Evolutionary conservation across 192 early-diverging fungal genomes (phyloP), one percentile per base, ranked within the genome.

Genomic region (Mortierella antarctica): DNA sequence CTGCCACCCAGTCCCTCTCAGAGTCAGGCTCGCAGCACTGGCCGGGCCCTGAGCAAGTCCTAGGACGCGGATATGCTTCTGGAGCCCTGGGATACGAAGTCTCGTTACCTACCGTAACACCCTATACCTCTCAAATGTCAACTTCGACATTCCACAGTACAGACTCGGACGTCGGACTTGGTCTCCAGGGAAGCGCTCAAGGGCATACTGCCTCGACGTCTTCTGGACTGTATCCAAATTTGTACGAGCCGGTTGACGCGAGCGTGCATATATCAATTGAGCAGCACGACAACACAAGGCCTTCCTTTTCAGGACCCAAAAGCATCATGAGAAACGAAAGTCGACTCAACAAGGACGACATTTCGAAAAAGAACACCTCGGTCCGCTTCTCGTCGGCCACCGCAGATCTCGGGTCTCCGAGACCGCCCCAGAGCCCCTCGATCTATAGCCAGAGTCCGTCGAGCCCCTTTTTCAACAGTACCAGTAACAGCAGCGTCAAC

Each of bases 31-130:
- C 49, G 1, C 39, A 31, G 5, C 63, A 67, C 41, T 66, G 63
- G 69, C 62, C 48, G 23, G 70, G 53, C 0, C 66, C 68, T 5
- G 63, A 61, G 2, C 68, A 71, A 3, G 75, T 79, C 4, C 63
- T 79, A 17, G 69, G 62, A 1, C 75, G 68, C 0, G 75, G 75
- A 14, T 79, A 70, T 45, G 60, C 23, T 23, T 70, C 75, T 23
- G 75, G 75, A 7, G 63, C 75, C 7, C 48, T 79, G 57, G 75
- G 75, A 18, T 79, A 79, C 45, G 63, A 74, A 5, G 20, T 56
- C 1, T 20, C 57, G 4, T 8, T 57, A 23, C 41, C 62, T 42
- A 42, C 18, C 17, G 10, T 42, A 21, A 56, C 54, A 17, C 59
- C 42, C 41, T 7, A 46, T n/a, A 50, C 62, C 2, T 31, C 46